Evolutionary conservation across 139 green algal genomes (phyloP), one percentile per base, ranked within the genome.

Genomic region (Chlamydomonas eustigma): DNA sequence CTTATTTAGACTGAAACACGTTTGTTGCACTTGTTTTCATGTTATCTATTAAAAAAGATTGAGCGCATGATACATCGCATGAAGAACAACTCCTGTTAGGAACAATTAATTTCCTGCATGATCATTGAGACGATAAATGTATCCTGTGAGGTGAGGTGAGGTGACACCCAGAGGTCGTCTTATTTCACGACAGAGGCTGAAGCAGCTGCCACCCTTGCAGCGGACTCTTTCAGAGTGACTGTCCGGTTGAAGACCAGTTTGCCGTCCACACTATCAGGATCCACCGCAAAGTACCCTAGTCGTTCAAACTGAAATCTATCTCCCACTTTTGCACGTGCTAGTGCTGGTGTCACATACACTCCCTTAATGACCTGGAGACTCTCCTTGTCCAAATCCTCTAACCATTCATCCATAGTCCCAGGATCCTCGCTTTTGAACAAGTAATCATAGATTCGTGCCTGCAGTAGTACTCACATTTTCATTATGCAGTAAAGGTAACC

Each of bases 231-330:
- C 25, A 70, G 58, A 24, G 58, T 70, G 25, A 70, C 58, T 32
- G 58, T 70, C 25, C 58, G 58, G 18, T 70, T 70, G 58, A 70
- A 73, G 33, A 73, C 31, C 33, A 39, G 66, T 39, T 39, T 44
- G 66, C 30, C 66, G 6, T 32, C 4, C 71, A 39, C 31, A 30
- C 39, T 32, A 2, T 63, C 71, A 2, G 37, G 25, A 44, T 67
- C 34, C 39, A 76, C 32, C 18, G 28, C 66, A 50, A 97, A 98
- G 85, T 95, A 97, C 35, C 93, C 96, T 51, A 98, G 73, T 22
- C 96, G 86, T 86, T 99, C 95, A 73, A 98, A 90, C 86, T 99
- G 95, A 83, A 97, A 98, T 64, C 88, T 89, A 84, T 90, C 75
- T n/a, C 75, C 78, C 1, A 67, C 32, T 64, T 75, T 75, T 63